Base-by-base conservation (phyloP, 345 rosid genomes). In the Rhizophora mangle region DNA sequence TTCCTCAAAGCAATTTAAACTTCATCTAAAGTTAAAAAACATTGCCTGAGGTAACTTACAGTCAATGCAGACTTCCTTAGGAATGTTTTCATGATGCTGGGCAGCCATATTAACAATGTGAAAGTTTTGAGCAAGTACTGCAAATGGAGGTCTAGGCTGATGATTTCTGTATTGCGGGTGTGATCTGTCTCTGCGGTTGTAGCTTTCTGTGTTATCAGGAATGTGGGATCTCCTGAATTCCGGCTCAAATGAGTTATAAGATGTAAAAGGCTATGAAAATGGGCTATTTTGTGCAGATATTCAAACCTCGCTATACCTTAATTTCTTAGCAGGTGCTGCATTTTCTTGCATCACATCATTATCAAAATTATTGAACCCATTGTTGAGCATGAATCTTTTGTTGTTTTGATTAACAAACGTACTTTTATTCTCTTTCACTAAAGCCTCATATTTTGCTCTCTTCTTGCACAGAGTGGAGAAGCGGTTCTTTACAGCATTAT, bases 381-480 rank as follows among this genome's bases (percentile, higher is more conserved):
- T 68, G 9, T 83, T 78, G 3, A 76, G 77, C 68, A 91, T 74
- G 61, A 84, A 54, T 82, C 99, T 89, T 79, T 92, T 92, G 76
- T 87, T 85, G 77, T 86, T 88, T 6, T 83, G 74, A 82, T 87
- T 90, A 49, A 83, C 76, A 70, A 69, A 82, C 67, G 86, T 58
- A 57, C 54, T 77, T 53, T 51, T 80, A 55, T 88, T 95, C 84
- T 87, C 99, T 74, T 95, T 90, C 13, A 88, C 91, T 68, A 89
- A 78, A 70, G 96, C 92, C 82, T 95, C 98, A 68, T 84, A 90
- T 81, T 86, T 95, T n/a, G 96, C 97, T 79, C 91, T 95, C 80
- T 92, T 95, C 87, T 95, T 95, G 78, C 99, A 92, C 62, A 95
- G 79, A 37, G 99, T 95, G n/a, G 99, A 81, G 77, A 95, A 95